These are phyloP conservation scores for Thermochaetoides dissita DNA, from an alignment of 2,329 filamentous ascomycete species.

Conservation along the genomic window DNA sequence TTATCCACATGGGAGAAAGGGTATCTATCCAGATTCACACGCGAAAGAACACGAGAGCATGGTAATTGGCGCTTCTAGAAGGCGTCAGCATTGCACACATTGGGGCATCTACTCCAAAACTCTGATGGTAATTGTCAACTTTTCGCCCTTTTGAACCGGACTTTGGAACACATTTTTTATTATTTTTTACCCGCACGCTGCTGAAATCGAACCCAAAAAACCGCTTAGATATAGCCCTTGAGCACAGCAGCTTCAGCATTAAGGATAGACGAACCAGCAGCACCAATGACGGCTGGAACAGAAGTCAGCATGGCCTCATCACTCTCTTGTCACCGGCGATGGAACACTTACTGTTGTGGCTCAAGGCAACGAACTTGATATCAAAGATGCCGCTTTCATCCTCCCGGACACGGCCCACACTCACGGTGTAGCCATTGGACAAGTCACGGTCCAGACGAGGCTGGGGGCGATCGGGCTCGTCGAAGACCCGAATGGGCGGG, in stretches of 20 bases:
- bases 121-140: too few relatives aligned
- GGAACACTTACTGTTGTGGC: conserved; percentile 51
- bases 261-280: conserved; percentile 87
- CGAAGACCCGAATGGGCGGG: conserved; percentile 74
- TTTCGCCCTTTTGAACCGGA: too few relatives aligned
- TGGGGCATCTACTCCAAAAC: too few relatives aligned
- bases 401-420: conserved; percentile 73
- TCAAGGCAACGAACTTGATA: conserved; percentile 85
- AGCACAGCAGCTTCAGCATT: conserved; percentile 87
- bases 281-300: conserved; percentile 68
- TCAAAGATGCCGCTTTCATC: conserved; percentile 86
- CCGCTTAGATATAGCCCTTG: conserved; percentile 60
- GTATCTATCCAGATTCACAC: too few relatives aligned
- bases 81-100: too few relatives aligned
- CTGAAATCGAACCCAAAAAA: too few relatives aligned
- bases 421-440: conserved; percentile 76
- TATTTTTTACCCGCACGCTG: too few relatives aligned
- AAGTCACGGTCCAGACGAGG: conserved; percentile 80
- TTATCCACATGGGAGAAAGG: too few relatives aligned
- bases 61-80: too few relatives aligned
- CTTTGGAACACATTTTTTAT: too few relatives aligned
- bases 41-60: too few relatives aligned
- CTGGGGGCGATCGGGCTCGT: conserved; percentile 81
- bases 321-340: not conserved
- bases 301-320: conserved; percentile 12